Percentiles rank a stretch among this genome's conserved stretches.
phyloP scores from a whole-genome alignment of 2,329 filamentous ascomycete genomes.

The Aspergillus brunneoviolaceus region DNA sequence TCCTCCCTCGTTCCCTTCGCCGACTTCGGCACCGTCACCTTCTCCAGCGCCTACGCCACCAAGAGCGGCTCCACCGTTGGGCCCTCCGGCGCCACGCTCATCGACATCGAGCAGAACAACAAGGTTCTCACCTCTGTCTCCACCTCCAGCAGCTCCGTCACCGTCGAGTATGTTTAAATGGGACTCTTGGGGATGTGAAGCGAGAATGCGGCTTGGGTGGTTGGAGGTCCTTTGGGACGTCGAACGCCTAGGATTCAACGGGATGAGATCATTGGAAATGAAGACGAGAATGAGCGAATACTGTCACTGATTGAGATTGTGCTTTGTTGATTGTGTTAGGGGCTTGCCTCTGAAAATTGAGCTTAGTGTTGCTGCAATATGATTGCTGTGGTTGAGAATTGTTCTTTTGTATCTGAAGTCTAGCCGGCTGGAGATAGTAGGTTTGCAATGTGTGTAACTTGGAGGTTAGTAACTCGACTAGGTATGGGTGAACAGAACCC shows the following conservation, averaged over 20 bases:
- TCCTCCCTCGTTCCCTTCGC: constrained; percentile 45
- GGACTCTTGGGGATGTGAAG: background rate
- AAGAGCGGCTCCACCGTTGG: constrained; percentile 31
- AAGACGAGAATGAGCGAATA: background rate
- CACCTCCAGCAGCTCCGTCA: constrained; percentile 21
- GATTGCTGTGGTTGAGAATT: background rate
- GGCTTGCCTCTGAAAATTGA: background rate
- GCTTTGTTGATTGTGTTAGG: background rate
- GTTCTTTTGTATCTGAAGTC: too few relatives aligned
- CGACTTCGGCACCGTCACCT: constrained; percentile 52
- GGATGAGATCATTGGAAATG: background rate
- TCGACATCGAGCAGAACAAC: constrained; percentile 48
- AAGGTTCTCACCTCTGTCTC: constrained; percentile 37
- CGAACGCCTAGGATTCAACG: background rate
- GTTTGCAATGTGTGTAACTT: too few relatives aligned
- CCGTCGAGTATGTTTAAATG: constrained; percentile 25
- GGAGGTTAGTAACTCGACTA: too few relatives aligned
- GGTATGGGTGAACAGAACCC: too few relatives aligned
- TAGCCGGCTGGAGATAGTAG: too few relatives aligned
- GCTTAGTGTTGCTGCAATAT: background rate
- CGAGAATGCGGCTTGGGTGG: too few relatives aligned
- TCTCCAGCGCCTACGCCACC: constrained; percentile 42
- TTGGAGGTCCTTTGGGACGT: too few relatives aligned
- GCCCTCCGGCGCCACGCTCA: constrained; percentile 40
- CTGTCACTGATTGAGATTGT: background rate